These are phyloP conservation scores for Teunomyces stri DNA, from an alignment of 805 yeast genomes.

Conservation along the genomic window DNA sequence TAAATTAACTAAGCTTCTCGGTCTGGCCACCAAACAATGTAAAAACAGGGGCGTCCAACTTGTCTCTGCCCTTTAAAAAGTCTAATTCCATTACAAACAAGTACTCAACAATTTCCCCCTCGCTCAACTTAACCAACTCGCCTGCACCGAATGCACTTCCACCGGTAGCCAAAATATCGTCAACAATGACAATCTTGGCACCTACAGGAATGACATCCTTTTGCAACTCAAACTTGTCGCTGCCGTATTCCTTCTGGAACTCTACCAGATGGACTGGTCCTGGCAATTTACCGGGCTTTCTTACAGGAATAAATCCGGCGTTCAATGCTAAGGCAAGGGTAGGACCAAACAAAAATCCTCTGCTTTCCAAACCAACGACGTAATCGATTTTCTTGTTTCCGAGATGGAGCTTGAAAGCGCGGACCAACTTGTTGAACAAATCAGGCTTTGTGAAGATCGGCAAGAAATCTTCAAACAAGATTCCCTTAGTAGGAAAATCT, in stretches of 20 bases:
- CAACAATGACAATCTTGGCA: conserved; percentile 81
- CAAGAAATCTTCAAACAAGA: conserved; percentile 91
- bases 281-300: conserved; percentile 94
- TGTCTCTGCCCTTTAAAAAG: conserved; percentile 90
- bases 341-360: conserved; percentile 97
- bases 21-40: conserved; percentile 84
- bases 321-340: conserved; percentile 84
- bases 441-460: conserved; percentile 87
- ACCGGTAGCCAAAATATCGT: conserved; percentile 97
- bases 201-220: conserved; percentile 75
- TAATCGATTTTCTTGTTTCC: conserved; percentile 72
- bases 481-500: conserved; percentile 91
- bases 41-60: conserved; percentile 80
- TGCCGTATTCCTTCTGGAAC: conserved; percentile 90
- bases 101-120: conserved; percentile 75
- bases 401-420: conserved; percentile 76
- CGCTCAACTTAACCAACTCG: conserved; percentile 62
- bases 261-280: conserved; percentile 73
- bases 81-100: conserved; percentile 91
- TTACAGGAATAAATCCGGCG: conserved; percentile 91
- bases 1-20: conserved; percentile 36
- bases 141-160: conserved; percentile 97
- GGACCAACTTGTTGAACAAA: conserved; percentile 74
- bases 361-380: conserved; percentile 90
- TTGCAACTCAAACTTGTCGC: conserved; percentile 87